Percentiles rank a stretch among this genome's conserved stretches.
These are phyloP conservation scores for Escallonia rubra DNA, from an alignment of 129 eudicot genomes.

Conservation along the genomic window DNA sequence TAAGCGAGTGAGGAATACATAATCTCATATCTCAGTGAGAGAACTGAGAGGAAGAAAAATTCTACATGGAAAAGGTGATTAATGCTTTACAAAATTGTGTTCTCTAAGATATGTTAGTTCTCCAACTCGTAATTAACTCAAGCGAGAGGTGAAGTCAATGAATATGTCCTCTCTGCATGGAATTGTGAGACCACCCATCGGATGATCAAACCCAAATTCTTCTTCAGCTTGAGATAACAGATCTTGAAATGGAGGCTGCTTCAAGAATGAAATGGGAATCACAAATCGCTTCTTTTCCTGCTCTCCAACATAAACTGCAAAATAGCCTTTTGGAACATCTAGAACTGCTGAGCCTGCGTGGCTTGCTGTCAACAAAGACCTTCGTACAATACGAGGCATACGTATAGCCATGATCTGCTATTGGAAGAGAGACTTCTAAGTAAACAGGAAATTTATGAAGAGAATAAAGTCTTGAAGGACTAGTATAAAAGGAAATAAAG, in stretches of 20 bases:
- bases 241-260: slow-evolving; percentile 32
- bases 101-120: too few relatives aligned
- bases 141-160: slow-evolving; percentile 19
- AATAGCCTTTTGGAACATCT: slow-evolving; percentile 33
- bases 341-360: neutral
- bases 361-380: neutral
- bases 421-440: too few relatives aligned
- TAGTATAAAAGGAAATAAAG: neutral
- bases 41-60: too few relatives aligned
- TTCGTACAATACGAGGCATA: slow-evolving; percentile 7
- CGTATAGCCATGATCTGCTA: slow-evolving; percentile 16
- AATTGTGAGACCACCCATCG: slow-evolving; percentile 39
- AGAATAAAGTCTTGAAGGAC: neutral
- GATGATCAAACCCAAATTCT: slow-evolving; percentile 37
- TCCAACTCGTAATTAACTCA: slow-evolving; percentile 1
- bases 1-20: too few relatives aligned
- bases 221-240: slow-evolving; percentile 34
- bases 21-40: too few relatives aligned
- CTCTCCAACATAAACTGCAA: slow-evolving; percentile 35
- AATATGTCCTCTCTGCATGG: slow-evolving; percentile 37
- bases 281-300: slow-evolving; percentile 27
- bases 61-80: too few relatives aligned
- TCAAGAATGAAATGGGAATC: slow-evolving; percentile 34
- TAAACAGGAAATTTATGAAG: neutral
- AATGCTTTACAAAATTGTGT: neutral